Evolutionary conservation across 805 yeast species (phyloP).

Genomic region (Komagataella pastoris): DNA sequence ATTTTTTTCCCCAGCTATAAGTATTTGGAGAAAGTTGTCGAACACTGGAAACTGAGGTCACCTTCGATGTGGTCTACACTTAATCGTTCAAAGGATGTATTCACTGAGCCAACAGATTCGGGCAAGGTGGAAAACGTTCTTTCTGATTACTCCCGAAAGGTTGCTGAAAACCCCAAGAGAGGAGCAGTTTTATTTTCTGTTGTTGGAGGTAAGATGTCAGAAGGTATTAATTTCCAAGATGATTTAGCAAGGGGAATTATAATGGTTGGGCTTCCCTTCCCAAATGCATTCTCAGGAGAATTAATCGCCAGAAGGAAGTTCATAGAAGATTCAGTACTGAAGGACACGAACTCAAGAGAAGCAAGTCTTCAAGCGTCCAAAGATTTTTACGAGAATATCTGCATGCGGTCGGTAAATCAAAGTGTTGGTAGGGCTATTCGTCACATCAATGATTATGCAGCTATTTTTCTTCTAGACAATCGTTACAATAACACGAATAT

Average conservation of each 20-base stretch:
- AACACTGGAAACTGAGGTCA: constrained; percentile 33
- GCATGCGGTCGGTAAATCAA: constrained; percentile 88
- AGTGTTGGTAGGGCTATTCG: constrained; percentile 88
- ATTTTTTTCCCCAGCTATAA: constrained; percentile 78
- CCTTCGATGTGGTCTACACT: constrained; percentile 16
- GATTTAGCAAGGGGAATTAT: constrained; percentile 78
- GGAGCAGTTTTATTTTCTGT: constrained; percentile 74
- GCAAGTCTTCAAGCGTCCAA: constrained; percentile 35
- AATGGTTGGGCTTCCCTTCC: constrained; percentile 84
- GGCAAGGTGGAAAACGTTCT: constrained; percentile 32
- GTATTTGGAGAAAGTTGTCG: constrained; percentile 40
- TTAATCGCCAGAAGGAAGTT: constrained; percentile 56
- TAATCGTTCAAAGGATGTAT: constrained; percentile 29
- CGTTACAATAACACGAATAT: constrained; percentile 36
- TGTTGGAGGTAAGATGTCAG: constrained; percentile 87
- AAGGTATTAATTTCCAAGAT: constrained; percentile 86
- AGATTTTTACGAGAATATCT: constrained; percentile 65
- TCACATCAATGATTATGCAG: constrained; percentile 70
- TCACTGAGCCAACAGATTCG: constrained; percentile 38
- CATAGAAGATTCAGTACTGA: constrained; percentile 38
- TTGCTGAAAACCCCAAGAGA: constrained; percentile 13
- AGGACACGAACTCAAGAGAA: constrained; percentile 29
- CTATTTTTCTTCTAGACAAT: constrained; percentile 56
- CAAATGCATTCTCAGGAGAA: constrained; percentile 75
- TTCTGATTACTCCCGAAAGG: constrained; percentile 31